A percentile compares a stretch with the other conserved stretches of the same genome.
phyloP scores from a whole-genome alignment of 2,329 filamentous ascomycete genomes.

The Huntiella bhutanensis region DNA sequence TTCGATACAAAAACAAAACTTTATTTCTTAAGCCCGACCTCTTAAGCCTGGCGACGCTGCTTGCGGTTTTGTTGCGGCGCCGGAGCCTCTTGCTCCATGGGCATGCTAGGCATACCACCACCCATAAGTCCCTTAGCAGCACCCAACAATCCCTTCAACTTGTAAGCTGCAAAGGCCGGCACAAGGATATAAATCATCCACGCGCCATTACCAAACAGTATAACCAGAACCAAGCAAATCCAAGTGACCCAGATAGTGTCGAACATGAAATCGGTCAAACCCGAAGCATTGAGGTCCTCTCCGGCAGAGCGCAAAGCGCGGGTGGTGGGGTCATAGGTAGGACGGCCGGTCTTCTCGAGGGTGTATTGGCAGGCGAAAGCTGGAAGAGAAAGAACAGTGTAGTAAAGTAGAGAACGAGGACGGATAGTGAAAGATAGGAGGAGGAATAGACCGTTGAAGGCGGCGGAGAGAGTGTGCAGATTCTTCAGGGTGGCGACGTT shows the following conservation, averaged over 20 bases:
- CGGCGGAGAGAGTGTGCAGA: slow-evolving; percentile 58
- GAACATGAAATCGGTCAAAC: slow-evolving; percentile 96
- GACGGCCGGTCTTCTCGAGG: slow-evolving; percentile 69
- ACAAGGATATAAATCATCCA: slow-evolving; percentile 37
- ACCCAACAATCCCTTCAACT: slow-evolving; percentile 34
- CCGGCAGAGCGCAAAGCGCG: slow-evolving; percentile 55
- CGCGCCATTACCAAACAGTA: slow-evolving; percentile 62
- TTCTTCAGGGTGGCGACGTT: slow-evolving; percentile 62
- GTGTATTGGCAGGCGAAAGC: slow-evolving; percentile 65
- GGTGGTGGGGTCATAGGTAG: slow-evolving; percentile 45
- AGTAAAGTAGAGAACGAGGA: slow-evolving; percentile 46
- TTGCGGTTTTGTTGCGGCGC: slow-evolving; percentile 29
- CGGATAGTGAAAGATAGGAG: slow-evolving; percentile 48
- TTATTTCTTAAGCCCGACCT: too few relatives aligned
- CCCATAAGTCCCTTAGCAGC: slow-evolving; percentile 31
- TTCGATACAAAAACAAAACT: too few relatives aligned
- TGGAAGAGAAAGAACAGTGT: slow-evolving; percentile 54
- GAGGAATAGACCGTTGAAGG: slow-evolving; percentile 57
- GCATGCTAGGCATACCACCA: slow-evolving; percentile 15
- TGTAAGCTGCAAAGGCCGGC: slow-evolving; percentile 35
- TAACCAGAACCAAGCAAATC: slow-evolving; percentile 52
- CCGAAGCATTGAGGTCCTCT: slow-evolving; percentile 72
- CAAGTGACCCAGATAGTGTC: slow-evolving; percentile 92
- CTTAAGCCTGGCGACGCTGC: slow-evolving; percentile 30
- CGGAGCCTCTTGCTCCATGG: slow-evolving; percentile 16